Evolutionary conservation across 1,284 basidiomycete species (phyloP).

Genomic region (Ceratobasidium sp.): DNA sequence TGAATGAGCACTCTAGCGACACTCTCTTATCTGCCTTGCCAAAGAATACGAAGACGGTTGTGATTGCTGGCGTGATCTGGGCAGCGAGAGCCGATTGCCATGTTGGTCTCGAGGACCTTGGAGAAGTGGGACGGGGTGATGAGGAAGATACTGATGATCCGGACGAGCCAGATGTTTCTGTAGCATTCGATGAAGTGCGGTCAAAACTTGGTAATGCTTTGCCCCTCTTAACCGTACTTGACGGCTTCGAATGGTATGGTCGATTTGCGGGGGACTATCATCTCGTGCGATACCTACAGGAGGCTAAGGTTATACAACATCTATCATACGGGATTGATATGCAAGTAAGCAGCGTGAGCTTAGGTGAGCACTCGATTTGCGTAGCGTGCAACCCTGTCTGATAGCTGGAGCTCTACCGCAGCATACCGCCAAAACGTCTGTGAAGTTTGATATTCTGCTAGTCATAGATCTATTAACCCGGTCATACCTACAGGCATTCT

Average conservation of each 20-base stretch:
- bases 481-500: neutral
- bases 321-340: slow-evolving; percentile 25
- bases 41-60: neutral
- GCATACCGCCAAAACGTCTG: slow-evolving; percentile 6
- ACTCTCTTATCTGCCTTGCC: neutral
- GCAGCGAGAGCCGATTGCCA: neutral
- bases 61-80: slow-evolving; percentile 16
- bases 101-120: slow-evolving; percentile 15
- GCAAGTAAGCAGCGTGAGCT: neutral
- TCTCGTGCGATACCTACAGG: slow-evolving; percentile 9
- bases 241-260: slow-evolving; percentile 27
- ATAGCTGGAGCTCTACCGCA: neutral
- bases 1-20: neutral
- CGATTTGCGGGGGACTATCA: slow-evolving; percentile 30
- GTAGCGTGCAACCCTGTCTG: neutral
- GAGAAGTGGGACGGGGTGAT: neutral
- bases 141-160: neutral
- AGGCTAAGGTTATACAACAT: slow-evolving; percentile 1
- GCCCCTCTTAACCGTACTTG: neutral
- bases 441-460: neutral
- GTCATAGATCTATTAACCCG: neutral
- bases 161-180: neutral
- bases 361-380: neutral
- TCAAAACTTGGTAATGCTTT: slow-evolving; percentile 1
- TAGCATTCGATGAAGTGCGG: neutral